Conservation (phyloP, 352 stramenopile genomes). For the Thalassiosira hispida region DNA sequence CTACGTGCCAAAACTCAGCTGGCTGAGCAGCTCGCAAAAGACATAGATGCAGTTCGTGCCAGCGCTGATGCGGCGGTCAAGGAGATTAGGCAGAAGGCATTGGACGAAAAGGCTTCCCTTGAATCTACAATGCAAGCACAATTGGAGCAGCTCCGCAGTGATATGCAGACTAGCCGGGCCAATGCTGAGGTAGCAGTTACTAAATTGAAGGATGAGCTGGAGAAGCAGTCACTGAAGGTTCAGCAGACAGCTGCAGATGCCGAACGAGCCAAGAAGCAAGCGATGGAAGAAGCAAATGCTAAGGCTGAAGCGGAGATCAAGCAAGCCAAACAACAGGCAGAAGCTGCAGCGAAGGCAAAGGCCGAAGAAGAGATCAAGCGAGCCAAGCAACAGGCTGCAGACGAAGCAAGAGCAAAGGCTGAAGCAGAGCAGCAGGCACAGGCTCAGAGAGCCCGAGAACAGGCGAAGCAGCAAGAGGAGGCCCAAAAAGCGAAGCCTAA, state of each 20-base stretch:
- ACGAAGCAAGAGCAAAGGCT: constrained; percentile 19
- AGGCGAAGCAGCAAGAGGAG: constrained; percentile 4
- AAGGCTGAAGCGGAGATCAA: constrained; percentile 14
- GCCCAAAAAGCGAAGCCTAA: constrained; percentile 4
- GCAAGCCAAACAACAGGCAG: background rate
- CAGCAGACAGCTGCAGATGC: constrained; percentile 15
- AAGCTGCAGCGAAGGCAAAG: constrained; percentile 3
- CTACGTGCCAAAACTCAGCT: constrained; percentile 19
- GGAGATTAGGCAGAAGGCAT: constrained; percentile 11
- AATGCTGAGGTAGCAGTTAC: constrained; percentile 19
- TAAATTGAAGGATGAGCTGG: constrained; percentile 37
- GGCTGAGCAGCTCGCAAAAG: constrained; percentile 17
- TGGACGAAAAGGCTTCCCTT: constrained; percentile 29
- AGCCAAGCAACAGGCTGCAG: constrained; percentile 7
- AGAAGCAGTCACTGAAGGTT: constrained; percentile 16
- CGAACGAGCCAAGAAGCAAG: constrained; percentile 15
- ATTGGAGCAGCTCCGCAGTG: constrained; percentile 10
- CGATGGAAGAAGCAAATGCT: background rate
- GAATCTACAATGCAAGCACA: constrained; percentile 25
- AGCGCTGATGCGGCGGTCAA: constrained; percentile 11
- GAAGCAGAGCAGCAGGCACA: constrained; percentile 12
- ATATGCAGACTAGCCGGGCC: constrained; percentile 12
- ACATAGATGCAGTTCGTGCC: constrained; percentile 10
- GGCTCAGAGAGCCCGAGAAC: background rate
- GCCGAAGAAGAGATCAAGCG: background rate